Evolutionary conservation across 176 grass and related monocot genomes (phyloP).

Genomic region (Poa annua): DNA sequence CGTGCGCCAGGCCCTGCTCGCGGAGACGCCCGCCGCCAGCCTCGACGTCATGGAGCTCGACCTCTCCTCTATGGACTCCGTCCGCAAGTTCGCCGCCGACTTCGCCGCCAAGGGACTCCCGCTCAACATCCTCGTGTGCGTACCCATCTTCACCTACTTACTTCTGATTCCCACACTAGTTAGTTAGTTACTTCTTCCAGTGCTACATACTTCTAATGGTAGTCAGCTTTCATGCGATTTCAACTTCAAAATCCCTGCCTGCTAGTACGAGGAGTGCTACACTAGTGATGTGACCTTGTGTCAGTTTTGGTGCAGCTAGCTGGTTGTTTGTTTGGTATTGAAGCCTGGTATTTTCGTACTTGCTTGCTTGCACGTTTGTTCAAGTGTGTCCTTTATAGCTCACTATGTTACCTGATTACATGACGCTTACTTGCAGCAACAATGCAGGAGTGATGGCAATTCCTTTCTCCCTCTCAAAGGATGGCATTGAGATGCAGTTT

Average conservation of each 20-base stretch:
- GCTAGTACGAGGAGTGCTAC: no score
- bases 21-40: slow-evolving; percentile 53
- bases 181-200: not conserved
- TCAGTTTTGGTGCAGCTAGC: no score
- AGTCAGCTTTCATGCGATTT: not conserved
- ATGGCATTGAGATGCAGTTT: slow-evolving; percentile 95
- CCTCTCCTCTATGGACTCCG: slow-evolving; percentile 76
- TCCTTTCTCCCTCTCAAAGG: slow-evolving; percentile 81
- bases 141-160: no score
- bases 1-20: slow-evolving; percentile 53
- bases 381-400: not conserved
- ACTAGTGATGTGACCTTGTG: no score
- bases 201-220: not conserved
- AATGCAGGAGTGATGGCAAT: slow-evolving; percentile 94
- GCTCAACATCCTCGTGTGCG: slow-evolving; percentile 92
- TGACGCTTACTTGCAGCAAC: slow-evolving; percentile 56
- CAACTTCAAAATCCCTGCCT: not conserved
- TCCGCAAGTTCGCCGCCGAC: slow-evolving; percentile 67
- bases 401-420: not conserved
- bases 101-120: slow-evolving; percentile 61
- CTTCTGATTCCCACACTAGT: not conserved
- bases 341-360: not conserved
- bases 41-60: slow-evolving; percentile 81
- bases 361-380: not conserved
- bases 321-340: no score